phyloP scores from a whole-genome alignment of 2,329 filamentous ascomycete species.

The Fusarium verrucosum region DNA sequence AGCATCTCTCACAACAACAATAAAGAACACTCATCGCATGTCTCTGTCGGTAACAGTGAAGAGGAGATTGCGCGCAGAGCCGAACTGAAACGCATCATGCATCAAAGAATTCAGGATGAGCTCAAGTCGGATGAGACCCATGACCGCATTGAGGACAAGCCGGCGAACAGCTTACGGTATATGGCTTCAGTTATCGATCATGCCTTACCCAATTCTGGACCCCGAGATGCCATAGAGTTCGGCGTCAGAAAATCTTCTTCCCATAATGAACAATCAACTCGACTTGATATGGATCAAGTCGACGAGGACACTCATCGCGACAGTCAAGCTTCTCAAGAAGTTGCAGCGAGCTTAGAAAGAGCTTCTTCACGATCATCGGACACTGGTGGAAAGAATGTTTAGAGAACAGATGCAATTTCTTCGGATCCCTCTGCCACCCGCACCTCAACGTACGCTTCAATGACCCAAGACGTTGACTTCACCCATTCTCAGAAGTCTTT shows the following conservation, averaged over 20 bases:
- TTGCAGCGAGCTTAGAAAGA: background rate
- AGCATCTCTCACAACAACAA: constrained; percentile 58
- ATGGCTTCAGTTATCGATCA: constrained; percentile 44
- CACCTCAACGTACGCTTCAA: background rate
- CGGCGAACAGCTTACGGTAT: constrained; percentile 40
- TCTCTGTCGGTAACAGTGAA: constrained; percentile 57
- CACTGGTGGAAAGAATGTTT: background rate
- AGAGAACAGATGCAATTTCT: background rate
- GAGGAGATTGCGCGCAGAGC: constrained; percentile 65
- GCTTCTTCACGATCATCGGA: background rate
- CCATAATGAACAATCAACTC: background rate
- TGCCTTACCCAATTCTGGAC: constrained; percentile 51
- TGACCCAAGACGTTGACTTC: constrained; percentile 9
- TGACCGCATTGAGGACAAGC: constrained; percentile 46
- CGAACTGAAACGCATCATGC: constrained; percentile 64
- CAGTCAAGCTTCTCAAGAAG: background rate
- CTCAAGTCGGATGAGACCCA: constrained; percentile 58
- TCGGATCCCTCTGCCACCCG: background rate
- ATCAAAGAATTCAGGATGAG: constrained; percentile 67
- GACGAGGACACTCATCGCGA: background rate
- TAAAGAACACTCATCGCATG: constrained; percentile 52
- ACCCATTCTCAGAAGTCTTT: constrained; percentile 24
- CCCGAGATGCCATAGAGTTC: constrained; percentile 62
- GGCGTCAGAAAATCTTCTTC: constrained; percentile 30
- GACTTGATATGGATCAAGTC: constrained; percentile 2